phyloP scores from a whole-genome alignment of 768 basidiomycete genomes.

The Mycena galopus region DNA sequence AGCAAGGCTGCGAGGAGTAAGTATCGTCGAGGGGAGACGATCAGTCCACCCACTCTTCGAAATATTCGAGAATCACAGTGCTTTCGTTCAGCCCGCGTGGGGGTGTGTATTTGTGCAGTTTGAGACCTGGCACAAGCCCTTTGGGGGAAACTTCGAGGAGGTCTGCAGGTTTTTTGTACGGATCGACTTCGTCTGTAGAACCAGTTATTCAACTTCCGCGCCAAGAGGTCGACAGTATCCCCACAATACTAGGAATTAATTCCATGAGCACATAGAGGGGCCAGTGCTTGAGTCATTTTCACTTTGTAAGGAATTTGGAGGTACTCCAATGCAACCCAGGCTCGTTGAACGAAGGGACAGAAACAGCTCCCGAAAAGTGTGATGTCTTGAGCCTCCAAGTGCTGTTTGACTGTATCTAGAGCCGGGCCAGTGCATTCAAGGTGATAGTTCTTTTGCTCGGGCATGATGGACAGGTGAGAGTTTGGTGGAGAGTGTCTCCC shows the following conservation, averaged over 20 bases:
- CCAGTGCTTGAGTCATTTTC: not conserved
- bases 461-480: conserved; percentile 1
- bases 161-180: conserved; percentile 85
- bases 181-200: conserved; percentile 79
- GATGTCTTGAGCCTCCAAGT: conserved; percentile 62
- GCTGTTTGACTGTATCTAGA: conserved; percentile 66
- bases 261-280: conserved; percentile 40
- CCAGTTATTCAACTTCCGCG: not conserved
- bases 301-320: conserved; percentile 81
- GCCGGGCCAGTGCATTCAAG: conserved; percentile 62
- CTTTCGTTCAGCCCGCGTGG: conserved; percentile 82
- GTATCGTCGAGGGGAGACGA: not conserved
- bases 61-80: conserved; percentile 81
- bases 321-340: conserved; percentile 81
- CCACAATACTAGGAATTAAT: conserved; percentile 53
- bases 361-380: conserved; percentile 81
- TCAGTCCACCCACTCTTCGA: conserved; percentile 72
- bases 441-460: conserved; percentile 48
- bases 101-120: conserved; percentile 64
- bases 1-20: conserved; percentile 57
- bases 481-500: not conserved
- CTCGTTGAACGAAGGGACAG: conserved; percentile 87
- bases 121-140: conserved; percentile 82
- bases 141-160: conserved; percentile 87
- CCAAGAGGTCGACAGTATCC: not conserved